Conservation (phyloP, 768 basidiomycete genomes). For the Tulasnella sp. region DNA sequence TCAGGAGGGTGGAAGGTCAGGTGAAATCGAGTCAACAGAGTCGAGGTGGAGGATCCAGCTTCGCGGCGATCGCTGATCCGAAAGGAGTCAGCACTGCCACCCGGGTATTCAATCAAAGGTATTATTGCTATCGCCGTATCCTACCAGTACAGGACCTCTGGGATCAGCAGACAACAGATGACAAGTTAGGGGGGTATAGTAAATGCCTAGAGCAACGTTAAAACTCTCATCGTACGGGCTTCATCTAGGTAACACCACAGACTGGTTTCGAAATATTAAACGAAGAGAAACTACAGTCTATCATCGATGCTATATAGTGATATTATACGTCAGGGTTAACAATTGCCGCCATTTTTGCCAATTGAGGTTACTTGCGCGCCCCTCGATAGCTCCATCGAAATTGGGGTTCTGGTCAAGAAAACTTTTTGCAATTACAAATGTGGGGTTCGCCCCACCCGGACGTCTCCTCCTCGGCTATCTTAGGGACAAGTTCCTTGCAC, state of each 20-base stretch:
- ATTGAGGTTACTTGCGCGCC: too few relatives aligned
- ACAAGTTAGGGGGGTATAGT: background rate
- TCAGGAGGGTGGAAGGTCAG: too few relatives aligned
- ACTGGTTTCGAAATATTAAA: constrained; percentile 90
- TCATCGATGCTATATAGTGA: constrained; percentile 68
- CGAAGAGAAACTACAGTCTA: constrained; percentile 75
- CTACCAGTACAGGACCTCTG: too few relatives aligned
- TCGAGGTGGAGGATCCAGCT: background rate
- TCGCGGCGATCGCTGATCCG: too few relatives aligned
- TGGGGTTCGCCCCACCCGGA: too few relatives aligned
- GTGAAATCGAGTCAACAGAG: background rate
- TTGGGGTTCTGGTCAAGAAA: too few relatives aligned
- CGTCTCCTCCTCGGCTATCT: too few relatives aligned
- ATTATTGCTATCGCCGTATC: background rate
- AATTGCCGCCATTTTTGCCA: too few relatives aligned
- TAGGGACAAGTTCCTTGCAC: background rate
- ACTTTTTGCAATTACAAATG: too few relatives aligned
- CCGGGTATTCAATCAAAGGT: background rate
- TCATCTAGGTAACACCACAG: constrained; percentile 68
- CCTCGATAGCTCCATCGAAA: too few relatives aligned
- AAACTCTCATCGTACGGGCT: too few relatives aligned
- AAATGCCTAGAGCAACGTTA: background rate
- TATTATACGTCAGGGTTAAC: background rate
- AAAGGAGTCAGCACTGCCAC: background rate
- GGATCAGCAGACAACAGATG: background rate